Percentiles rank a stretch among this genome's conserved stretches.
These are phyloP conservation scores for Limnanthes douglasii DNA, from an alignment of 345 rosid species.

Conservation along the genomic window DNA sequence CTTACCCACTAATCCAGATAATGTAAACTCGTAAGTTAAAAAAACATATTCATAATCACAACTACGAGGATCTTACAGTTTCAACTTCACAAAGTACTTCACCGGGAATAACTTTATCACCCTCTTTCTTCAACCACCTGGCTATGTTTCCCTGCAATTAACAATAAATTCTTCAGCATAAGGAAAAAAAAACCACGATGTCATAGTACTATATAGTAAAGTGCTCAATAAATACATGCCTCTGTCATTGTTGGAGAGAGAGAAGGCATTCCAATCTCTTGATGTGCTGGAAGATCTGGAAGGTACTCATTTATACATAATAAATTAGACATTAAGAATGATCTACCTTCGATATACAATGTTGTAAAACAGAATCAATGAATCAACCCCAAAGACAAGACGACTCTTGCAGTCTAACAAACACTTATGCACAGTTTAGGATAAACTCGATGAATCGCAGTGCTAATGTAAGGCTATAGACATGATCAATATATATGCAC, in stretches of 20 bases:
- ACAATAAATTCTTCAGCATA: constrained; percentile 9
- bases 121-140: constrained; percentile 97
- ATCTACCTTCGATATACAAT: no score
- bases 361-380: no score
- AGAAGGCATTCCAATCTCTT: constrained; percentile 99
- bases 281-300: constrained; percentile 89
- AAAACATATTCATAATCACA: background rate
- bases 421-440: no score
- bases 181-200: background rate
- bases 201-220: background rate
- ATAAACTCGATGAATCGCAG: no score
- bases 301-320: no score
- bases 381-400: no score
- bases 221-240: constrained; percentile 27
- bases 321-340: no score
- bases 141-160: constrained; percentile 86
- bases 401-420: no score
- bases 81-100: constrained; percentile 99
- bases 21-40: background rate
- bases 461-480: no score
- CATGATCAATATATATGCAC: no score
- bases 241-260: constrained; percentile 99
- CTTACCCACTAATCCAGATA: background rate
- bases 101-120: constrained; percentile 78
- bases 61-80: constrained; percentile 72